phyloP scores from a whole-genome alignment of 345 rosid species.

The Aquilaria sinensis region DNA sequence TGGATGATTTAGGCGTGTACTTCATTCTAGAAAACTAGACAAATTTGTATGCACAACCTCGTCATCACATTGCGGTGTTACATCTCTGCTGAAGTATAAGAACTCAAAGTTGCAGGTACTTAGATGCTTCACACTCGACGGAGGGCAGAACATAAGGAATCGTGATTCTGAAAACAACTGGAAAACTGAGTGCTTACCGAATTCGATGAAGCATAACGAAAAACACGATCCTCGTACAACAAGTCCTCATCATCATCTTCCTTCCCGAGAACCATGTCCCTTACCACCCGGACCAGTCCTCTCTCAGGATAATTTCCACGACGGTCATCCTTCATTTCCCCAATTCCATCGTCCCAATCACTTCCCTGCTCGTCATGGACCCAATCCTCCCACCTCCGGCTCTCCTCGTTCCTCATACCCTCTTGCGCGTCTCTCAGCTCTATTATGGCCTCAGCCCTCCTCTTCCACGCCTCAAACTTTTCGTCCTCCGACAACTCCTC shows the following conservation, averaged over 20 bases:
- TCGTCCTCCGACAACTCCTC: conserved; percentile 47
- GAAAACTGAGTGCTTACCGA: conserved; percentile 40
- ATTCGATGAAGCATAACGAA: conserved; percentile 71
- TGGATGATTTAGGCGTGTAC: conserved; percentile 13
- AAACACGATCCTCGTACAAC: conserved; percentile 88
- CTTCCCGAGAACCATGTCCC: conserved; percentile 66
- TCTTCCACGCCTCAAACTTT: conserved; percentile 89
- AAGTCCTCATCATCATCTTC: conserved; percentile 63
- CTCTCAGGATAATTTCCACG: conserved; percentile 39
- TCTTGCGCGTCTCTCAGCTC: conserved; percentile 87
- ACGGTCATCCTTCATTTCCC: conserved; percentile 24
- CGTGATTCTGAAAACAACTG: too few relatives aligned
- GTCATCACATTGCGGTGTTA: too few relatives aligned
- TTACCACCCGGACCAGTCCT: conserved; percentile 60
- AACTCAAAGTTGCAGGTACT: too few relatives aligned
- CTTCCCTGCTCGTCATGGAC: conserved; percentile 40
- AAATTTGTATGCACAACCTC: too few relatives aligned
- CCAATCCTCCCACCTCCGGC: conserved; percentile 97
- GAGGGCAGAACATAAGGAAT: too few relatives aligned
- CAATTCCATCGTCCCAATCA: conserved; percentile 34
- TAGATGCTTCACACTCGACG: too few relatives aligned
- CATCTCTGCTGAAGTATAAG: too few relatives aligned
- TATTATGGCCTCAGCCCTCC: conserved; percentile 83
- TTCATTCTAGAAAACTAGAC: too few relatives aligned
- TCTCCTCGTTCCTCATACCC: conserved; percentile 58